Evolutionary conservation across 2,329 filamentous ascomycete genomes (phyloP), one percentile per base, ranked within the genome.

Genomic region (Aciculosporium take): DNA sequence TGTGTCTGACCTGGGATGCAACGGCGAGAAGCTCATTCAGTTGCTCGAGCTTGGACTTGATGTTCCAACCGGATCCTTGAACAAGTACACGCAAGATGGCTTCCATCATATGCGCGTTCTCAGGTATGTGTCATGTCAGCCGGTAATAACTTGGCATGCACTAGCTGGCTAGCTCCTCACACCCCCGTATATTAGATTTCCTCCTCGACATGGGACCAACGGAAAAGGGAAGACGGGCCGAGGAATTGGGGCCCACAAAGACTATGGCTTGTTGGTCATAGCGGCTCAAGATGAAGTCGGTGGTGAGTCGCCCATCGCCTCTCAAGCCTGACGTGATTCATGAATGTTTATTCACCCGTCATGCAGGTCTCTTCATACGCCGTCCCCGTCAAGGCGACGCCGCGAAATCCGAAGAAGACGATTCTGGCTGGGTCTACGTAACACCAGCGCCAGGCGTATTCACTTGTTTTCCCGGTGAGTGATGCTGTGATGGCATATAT

Each of bases 71-170:
- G 61, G 64, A 3, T 59, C 63, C 17, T 48, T 71, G 18, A 65
- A 58, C 5, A 50, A 55, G 13, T 58, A 64, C 30, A 68, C 65
- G 1, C 46, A 59, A 7, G 68, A 72, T 42, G 68, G 68, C 0
- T 72, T 68, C 67, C 67, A 72, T 44, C 67, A 71, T 46, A 62
- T 69, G 57, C 58, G 68, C 5, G 56, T 69, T 15, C 56, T 71
- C 2, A 59, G 68, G 65, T 64, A 39, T 21, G 39, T 38, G 18
- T 7, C 13, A 17, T 20, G 5, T 6, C 27, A 13, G 9, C 35
- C 15, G 12, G 8, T 5, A 21, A 7, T 8, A 30, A 5, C 12
- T 15, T 13, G 8, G 24, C 10, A 28, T n/a, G 10, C 15, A n/a
- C 15, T 21, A 18, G 8, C 24, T 37, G 10, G 28, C 12, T 8